Evolutionary conservation across 2,329 filamentous ascomycete species (phyloP).

Genomic region (Pseudophaeomoniella oleicola): DNA sequence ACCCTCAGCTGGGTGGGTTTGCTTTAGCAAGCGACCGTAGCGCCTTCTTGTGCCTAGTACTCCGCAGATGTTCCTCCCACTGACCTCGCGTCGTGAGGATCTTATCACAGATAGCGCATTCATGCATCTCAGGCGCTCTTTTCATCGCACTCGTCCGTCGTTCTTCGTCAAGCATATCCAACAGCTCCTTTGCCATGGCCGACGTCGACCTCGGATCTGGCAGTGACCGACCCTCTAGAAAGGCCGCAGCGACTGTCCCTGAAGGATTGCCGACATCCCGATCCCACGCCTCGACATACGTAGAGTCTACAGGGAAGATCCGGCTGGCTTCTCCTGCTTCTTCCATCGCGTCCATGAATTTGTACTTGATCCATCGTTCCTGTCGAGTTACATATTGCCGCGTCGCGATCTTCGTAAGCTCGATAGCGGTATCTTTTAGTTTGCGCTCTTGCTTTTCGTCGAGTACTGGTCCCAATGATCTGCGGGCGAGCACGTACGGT

Average conservation of each 20-base stretch:
- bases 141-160: slow-evolving; percentile 29
- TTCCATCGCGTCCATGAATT: slow-evolving; percentile 56
- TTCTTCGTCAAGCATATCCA: slow-evolving; percentile 41
- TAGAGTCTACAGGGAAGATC: slow-evolving; percentile 72
- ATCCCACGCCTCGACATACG: slow-evolving; percentile 48
- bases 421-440: slow-evolving; percentile 1
- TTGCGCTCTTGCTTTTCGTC: slow-evolving; percentile 11
- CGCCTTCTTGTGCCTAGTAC: slow-evolving; percentile 42
- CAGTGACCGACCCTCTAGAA: slow-evolving; percentile 44
- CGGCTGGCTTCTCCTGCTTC: slow-evolving; percentile 37
- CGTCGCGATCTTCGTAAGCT: slow-evolving; percentile 56
- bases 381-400: slow-evolving; percentile 79
- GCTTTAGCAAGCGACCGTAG: not conserved
- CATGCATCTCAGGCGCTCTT: slow-evolving; percentile 25
- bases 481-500: slow-evolving; percentile 43
- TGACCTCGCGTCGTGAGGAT: slow-evolving; percentile 40
- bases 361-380: slow-evolving; percentile 71
- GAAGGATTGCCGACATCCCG: slow-evolving; percentile 53
- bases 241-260: slow-evolving; percentile 43
- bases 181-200: slow-evolving; percentile 38
- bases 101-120: slow-evolving; percentile 57
- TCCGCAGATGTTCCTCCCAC: slow-evolving; percentile 42
- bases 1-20: not conserved
- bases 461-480: not conserved
- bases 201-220: slow-evolving; percentile 45